Conservation (phyloP, 2,329 filamentous ascomycete genomes). For the Sphaceloma murrayae region DNA sequence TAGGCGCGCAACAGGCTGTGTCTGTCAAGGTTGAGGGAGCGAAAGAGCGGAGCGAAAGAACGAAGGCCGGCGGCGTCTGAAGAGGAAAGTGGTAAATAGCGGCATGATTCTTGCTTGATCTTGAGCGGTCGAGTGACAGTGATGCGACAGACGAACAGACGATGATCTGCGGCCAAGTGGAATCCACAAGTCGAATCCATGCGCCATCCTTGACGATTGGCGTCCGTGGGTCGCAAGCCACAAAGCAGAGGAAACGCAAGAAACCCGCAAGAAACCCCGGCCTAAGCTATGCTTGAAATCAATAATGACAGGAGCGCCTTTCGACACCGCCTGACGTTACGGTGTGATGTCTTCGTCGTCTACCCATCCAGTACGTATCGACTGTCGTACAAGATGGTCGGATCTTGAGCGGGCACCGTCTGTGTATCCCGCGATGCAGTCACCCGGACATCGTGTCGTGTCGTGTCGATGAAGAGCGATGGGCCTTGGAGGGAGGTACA, state of each 20-base stretch:
- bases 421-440: constrained; percentile 2
- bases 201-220: constrained; percentile 13
- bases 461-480: neutral
- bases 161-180: constrained; percentile 14
- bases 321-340: too few relatives aligned
- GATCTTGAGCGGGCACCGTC: too few relatives aligned
- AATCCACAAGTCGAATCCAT: too few relatives aligned
- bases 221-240: constrained; percentile 5
- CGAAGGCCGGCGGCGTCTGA: neutral
- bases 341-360: too few relatives aligned
- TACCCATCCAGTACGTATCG: too few relatives aligned
- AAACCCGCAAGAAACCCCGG: neutral
- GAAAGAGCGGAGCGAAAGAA: neutral
- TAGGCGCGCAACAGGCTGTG: constrained; percentile 1
- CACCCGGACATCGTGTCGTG: constrained; percentile 6
- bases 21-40: neutral
- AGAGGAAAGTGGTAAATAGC: neutral
- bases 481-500: neutral
- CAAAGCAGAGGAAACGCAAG: neutral
- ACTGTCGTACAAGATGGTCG: too few relatives aligned
- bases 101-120: constrained; percentile 8
- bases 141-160: constrained; percentile 13
- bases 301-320: too few relatives aligned
- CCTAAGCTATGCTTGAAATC: too few relatives aligned
- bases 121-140: constrained; percentile 11